These are phyloP conservation scores for Pyracantha coccinea DNA, from an alignment of 331 rosid genomes.

Conservation along the genomic window DNA sequence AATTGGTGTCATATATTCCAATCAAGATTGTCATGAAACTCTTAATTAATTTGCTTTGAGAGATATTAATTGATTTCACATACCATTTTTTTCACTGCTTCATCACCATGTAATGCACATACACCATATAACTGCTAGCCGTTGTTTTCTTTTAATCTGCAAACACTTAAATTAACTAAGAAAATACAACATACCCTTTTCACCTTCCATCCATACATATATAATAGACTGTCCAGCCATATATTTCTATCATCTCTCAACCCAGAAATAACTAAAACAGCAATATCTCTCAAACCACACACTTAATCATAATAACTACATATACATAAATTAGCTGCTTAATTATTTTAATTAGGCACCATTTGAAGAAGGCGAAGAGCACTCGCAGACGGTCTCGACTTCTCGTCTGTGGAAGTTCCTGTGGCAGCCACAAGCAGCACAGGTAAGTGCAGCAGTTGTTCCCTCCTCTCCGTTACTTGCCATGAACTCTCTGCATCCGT, in stretches of 20 bases:
- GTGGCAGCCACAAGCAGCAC: conserved; percentile 97
- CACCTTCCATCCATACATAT: neutral
- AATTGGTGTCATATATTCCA: neutral
- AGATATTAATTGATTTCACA: no score
- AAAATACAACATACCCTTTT: neutral
- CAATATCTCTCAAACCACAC: conserved; percentile 20
- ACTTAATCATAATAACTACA: neutral
- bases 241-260: neutral
- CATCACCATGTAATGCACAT: neutral
- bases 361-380: conserved; percentile 52
- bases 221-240: neutral
- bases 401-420: conserved; percentile 76
- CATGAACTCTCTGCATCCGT: conserved; percentile 97
- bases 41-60: no score
- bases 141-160: neutral
- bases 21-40: no score
- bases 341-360: conserved; percentile 14
- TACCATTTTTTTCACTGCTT: neutral
- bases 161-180: neutral
- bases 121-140: neutral
- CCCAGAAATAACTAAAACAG: conserved; percentile 22
- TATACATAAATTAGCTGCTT: neutral
- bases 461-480: conserved; percentile 66
- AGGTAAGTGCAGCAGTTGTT: conserved; percentile 51
- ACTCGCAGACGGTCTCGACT: conserved; percentile 53